phyloP scores from a whole-genome alignment of 78 protist species.

The Speleostelium caveatum region DNA sequence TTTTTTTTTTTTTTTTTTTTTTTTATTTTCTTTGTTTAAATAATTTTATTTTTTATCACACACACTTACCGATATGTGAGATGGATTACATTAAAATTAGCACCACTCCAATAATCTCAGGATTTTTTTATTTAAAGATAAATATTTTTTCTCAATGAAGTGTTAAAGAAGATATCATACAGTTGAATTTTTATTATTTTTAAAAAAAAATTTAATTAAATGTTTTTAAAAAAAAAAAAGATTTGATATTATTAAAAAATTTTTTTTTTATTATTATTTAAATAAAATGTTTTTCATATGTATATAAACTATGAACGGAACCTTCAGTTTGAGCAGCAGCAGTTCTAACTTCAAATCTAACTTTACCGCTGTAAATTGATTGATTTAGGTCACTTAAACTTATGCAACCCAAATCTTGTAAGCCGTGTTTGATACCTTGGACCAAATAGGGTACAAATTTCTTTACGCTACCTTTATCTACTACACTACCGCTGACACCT shows the following conservation, averaged over 20 bases:
- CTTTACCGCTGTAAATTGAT: constrained; percentile 68
- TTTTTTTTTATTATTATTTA: constrained; percentile 9
- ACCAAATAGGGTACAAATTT: constrained; percentile 77
- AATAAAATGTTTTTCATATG: constrained; percentile 77
- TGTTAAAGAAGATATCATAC: too few species aligned
- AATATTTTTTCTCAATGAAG: too few species aligned
- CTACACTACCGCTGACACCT: constrained; percentile 94
- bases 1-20: not conserved
- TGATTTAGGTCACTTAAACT: constrained; percentile 30
- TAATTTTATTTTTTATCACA: not conserved
- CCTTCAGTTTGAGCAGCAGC: constrained; percentile 93
- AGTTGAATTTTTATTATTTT: too few species aligned
- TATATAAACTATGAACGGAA: constrained; percentile 86
- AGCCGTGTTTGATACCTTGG: constrained; percentile 89
- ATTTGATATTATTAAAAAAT: not conserved
- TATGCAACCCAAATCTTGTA: constrained; percentile 90
- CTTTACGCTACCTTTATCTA: constrained; percentile 91
- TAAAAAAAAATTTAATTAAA: not conserved
- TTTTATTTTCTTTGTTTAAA: not conserved
- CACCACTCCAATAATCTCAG: too few species aligned
- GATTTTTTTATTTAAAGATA: too few species aligned
- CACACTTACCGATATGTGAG: not conserved
- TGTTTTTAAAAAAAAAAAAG: not conserved
- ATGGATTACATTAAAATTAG: too few species aligned
- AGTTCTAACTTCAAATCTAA: constrained; percentile 89